phyloP scores from a whole-genome alignment of 2,329 filamentous ascomycete genomes.

The Botryosphaeria dothidea region DNA sequence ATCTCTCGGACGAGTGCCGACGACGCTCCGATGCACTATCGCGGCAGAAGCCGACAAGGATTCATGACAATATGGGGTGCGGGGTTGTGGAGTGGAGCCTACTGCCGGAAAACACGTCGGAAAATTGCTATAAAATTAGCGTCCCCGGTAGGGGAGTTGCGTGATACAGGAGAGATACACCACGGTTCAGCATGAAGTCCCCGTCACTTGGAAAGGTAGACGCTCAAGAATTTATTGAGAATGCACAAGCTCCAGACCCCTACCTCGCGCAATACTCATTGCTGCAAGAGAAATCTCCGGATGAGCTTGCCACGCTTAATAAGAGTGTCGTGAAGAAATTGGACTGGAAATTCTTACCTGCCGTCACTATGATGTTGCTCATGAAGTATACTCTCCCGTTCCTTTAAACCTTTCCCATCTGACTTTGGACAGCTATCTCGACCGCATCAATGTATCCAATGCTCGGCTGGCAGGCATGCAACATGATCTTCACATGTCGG shows the following conservation, averaged over 20 bases:
- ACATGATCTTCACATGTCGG: constrained; percentile 31
- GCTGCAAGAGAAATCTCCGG: neutral
- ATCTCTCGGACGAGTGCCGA: neutral
- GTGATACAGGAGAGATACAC: no score
- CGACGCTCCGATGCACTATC: neutral
- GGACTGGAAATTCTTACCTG: constrained; percentile 33
- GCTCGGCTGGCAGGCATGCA: constrained; percentile 36
- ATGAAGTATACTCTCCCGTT: constrained; percentile 28
- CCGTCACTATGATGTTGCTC: constrained; percentile 34
- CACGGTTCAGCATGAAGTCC: neutral
- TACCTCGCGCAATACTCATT: neutral
- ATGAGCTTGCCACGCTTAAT: constrained; percentile 23
- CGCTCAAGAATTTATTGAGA: neutral
- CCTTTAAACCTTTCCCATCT: neutral
- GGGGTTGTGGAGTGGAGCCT: no score
- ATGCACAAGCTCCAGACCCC: neutral
- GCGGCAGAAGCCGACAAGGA: neutral
- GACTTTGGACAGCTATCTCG: constrained; percentile 24
- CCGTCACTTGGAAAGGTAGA: no score
- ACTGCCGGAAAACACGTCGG: no score
- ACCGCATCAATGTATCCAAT: constrained; percentile 33
- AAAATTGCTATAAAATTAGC: constrained; percentile 23
- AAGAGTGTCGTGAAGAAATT: constrained; percentile 23
- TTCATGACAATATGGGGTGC: no score
- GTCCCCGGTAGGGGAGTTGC: no score